These are phyloP conservation scores for Suhomyces tanzawaensis DNA, from an alignment of 805 yeast genomes.

Conservation along the genomic window DNA sequence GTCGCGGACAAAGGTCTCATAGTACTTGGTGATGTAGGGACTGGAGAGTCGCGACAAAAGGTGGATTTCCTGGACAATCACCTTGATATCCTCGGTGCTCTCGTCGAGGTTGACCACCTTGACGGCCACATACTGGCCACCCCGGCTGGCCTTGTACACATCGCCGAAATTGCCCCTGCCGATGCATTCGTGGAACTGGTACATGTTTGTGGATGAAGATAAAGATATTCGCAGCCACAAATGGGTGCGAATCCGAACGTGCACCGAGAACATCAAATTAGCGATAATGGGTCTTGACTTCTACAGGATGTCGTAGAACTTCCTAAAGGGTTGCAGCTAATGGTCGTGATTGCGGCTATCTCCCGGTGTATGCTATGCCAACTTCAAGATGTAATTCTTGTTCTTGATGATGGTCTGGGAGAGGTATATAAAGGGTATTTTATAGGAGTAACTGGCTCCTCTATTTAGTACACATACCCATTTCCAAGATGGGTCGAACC, in stretches of 20 bases:
- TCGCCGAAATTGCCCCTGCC: slow-evolving; percentile 89
- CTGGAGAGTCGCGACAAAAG: slow-evolving; percentile 66
- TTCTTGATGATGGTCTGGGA: too few species aligned
- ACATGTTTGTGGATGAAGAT: slow-evolving; percentile 9
- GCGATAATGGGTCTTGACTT: too few species aligned
- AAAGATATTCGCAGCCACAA: slow-evolving; percentile 3
- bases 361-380: too few species aligned
- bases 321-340: too few species aligned
- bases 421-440: too few species aligned
- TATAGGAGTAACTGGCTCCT: too few species aligned
- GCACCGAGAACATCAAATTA: too few species aligned
- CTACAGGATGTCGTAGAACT: too few species aligned
- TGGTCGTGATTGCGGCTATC: too few species aligned
- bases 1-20: slow-evolving; percentile 61
- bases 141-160: slow-evolving; percentile 58
- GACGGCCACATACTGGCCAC: slow-evolving; percentile 64
- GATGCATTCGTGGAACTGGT: slow-evolving; percentile 50
- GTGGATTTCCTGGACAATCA: slow-evolving; percentile 72
- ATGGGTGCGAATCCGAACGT: neutral
- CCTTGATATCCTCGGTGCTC: slow-evolving; percentile 69
- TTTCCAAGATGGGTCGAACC: too few species aligned
- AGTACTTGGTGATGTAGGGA: slow-evolving; percentile 61
- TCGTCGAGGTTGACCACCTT: slow-evolving; percentile 82
- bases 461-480: too few species aligned
- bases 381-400: too few species aligned